Base-by-base conservation (phyloP, 306 rosid genomes). In the Comarum palustre region DNA sequence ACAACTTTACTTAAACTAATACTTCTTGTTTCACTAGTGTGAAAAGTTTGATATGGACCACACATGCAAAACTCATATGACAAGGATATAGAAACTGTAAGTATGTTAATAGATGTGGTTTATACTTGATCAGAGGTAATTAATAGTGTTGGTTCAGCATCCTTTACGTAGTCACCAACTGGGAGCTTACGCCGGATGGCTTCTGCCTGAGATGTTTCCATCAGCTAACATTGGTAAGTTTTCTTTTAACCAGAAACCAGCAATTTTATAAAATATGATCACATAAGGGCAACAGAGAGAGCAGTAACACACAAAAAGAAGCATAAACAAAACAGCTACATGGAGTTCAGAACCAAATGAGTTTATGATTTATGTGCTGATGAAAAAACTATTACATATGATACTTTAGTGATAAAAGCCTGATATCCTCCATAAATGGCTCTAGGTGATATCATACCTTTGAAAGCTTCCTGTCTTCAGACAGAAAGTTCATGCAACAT, bases 41-140 rank as follows among this genome's bases (percentile, higher is more conserved):
- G 42, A 50, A 5, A 22, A 20, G 3, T 41, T 22, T 43, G 22
- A 66, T 48, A 32, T 20, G 47, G 34, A 67, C 47, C 31, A 74
- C 22, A 55, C 41, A 61, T 15, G 79, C 71, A 75, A 57, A 58
- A 57, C 60, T 71, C 8, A 31, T 50, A 48, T 62, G 59, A 77
- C 12, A 52, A 47, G 54, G 17, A 61, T 36, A 80, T 67, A 29
- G 59, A 65, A 48, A 79, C 71, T 78, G 67, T 15, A 87, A 42
- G 72, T 62, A 79, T 54, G 66, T 55, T 68, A 60, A 74, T 81
- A 81, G 84, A 82, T 73, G 66, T 77, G 90, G 70, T 81, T 64
- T 81, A 85, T 94, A 94, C 98, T 94, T 94, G 98, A 80, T 94
- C 98, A 80, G 84, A 84, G 71, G 98, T 94, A 77, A 94, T 85